phyloP scores from a whole-genome alignment of 768 basidiomycete genomes.

The Phanerodontia chrysosporium region DNA sequence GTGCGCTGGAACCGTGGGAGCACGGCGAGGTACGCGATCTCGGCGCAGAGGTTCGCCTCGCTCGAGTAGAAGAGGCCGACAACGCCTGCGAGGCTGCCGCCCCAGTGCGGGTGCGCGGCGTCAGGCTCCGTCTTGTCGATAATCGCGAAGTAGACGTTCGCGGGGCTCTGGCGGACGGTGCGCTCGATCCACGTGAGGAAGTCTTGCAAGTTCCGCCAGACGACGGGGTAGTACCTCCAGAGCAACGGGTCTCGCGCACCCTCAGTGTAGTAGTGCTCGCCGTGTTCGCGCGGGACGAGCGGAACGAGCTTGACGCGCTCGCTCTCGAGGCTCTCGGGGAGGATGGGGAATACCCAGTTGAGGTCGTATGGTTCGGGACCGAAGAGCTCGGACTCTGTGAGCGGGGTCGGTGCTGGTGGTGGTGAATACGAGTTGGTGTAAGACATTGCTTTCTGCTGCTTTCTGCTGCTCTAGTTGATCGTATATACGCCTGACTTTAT shows the following conservation, averaged over 20 bases:
- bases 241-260: constrained; percentile 22
- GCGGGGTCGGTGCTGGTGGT: background rate
- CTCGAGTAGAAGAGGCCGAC: constrained; percentile 33
- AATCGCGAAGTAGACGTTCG: constrained; percentile 29
- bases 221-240: constrained; percentile 30
- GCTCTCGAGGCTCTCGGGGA: constrained; percentile 28
- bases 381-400: constrained; percentile 14
- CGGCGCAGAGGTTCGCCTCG: constrained; percentile 27
- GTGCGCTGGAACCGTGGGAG: constrained; percentile 37
- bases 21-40: constrained; percentile 36
- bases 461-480: background rate
- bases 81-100: constrained; percentile 33
- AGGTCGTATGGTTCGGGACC: constrained; percentile 33
- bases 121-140: constrained; percentile 36
- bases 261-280: constrained; percentile 24
- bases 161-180: constrained; percentile 16
- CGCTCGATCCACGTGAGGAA: constrained; percentile 23
- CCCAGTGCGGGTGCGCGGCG: constrained; percentile 24
- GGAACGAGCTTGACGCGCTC: constrained; percentile 35
- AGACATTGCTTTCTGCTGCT: constrained; percentile 2
- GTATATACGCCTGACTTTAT: no score
- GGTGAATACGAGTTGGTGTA: constrained; percentile 11
- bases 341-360: constrained; percentile 36
- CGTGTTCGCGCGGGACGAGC: constrained; percentile 36
- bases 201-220: constrained; percentile 15